Conservation (phyloP, 192 early-diverging fungal genomes). For the Funneliformis mosseae region DNA sequence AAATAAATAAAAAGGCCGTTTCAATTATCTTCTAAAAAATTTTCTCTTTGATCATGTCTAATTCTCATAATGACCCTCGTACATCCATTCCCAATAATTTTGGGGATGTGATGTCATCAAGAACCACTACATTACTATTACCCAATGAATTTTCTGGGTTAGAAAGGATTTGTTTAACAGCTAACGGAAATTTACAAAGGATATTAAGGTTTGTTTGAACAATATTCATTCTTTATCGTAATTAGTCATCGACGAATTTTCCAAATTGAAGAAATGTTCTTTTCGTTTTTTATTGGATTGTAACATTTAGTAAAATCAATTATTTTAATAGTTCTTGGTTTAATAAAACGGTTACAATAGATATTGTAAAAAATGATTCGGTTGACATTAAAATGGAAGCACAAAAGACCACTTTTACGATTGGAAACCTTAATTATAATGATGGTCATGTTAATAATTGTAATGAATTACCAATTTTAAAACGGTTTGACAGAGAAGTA, state of each 20-base stretch:
- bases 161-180: slow-evolving; percentile 48
- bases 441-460: neutral
- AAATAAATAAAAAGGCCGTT: neutral
- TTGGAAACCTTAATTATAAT: neutral
- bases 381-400: slow-evolving; percentile 23
- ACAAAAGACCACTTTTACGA: slow-evolving; percentile 2
- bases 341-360: slow-evolving; percentile 40
- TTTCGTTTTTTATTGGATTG: too few species aligned
- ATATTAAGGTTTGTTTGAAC: slow-evolving; percentile 47
- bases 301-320: too few species aligned
- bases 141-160: slow-evolving; percentile 46
- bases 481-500: slow-evolving; percentile 47
- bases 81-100: slow-evolving; percentile 47
- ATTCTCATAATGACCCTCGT: slow-evolving; percentile 19
- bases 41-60: neutral
- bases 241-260: neutral
- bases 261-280: neutral
- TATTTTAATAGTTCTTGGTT: slow-evolving; percentile 46
- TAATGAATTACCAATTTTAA: slow-evolving; percentile 30
- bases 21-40: neutral
- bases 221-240: too few species aligned
- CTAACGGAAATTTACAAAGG: slow-evolving; percentile 51
- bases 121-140: slow-evolving; percentile 38
- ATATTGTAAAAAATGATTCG: slow-evolving; percentile 40
- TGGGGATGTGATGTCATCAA: slow-evolving; percentile 45